Base-by-base conservation (phyloP, 2,329 filamentous ascomycete species). In the Phoma sp. region DNA sequence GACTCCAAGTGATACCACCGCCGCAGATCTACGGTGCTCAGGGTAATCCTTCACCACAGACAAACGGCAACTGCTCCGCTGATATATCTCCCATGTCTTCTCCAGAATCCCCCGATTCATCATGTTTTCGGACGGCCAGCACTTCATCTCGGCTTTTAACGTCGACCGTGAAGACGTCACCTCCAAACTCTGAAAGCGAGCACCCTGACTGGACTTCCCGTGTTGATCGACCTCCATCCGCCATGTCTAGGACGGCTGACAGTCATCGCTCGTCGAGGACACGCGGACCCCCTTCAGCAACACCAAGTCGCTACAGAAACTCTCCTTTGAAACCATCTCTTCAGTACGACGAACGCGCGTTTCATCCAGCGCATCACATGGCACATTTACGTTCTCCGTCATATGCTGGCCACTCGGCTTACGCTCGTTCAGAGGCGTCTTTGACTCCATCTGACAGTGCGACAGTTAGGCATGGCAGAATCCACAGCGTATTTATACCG, bases 151-250 rank as follows among this genome's bases (percentile, higher is more conserved):
- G 38, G 4, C 10, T 43, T 9, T 47, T 32, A 22, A 32, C 42
- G 6, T 47, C 51, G 7, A 54, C 51, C 2, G 44, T 40, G 2
- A 43, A 33, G 25, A 54, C 51, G 11, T 48, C 51, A 10, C 44
- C 43, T 11, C 25, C 45, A 5, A 38, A n/a, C 7, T 48, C 51
- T 2, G 33, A 47, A 4, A 42, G 14, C 8, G 51, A 54, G 4
- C 9, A 29, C n/a, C 23, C 32, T 14, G 27, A 33, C 14, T 18
- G 50, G 23, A 6, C 29, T 6, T 6, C 4, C 8, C 35, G 18
- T 4, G 8, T 6, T 10, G 4, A 22, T 11, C 32, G 27, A 11
- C 4, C 38, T 25, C 5, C 22, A n/a, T 43, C 44, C 1, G 14
- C 23, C 24, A 8, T 25, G 1, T 22, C 13, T 8, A 27, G 38